Percentiles rank a stretch among this genome's conserved stretches.
These are phyloP conservation scores for Drosera spatulata DNA, from an alignment of 179 eudicot species.

Conservation along the genomic window DNA sequence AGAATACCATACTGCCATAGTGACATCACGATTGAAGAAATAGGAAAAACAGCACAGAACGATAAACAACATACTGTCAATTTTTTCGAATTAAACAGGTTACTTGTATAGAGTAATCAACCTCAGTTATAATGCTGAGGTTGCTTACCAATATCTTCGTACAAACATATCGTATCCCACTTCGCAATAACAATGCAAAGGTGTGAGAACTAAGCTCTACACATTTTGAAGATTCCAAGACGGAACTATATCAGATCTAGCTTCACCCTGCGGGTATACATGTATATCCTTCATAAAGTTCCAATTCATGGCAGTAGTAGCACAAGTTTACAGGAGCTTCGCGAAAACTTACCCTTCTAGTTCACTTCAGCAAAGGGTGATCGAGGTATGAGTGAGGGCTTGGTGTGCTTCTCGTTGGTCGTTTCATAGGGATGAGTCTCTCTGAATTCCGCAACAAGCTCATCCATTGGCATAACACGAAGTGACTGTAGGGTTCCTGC, in stretches of 20 bases:
- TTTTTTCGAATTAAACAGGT: too few species aligned
- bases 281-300: too few species aligned
- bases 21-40: too few species aligned
- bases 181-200: not conserved
- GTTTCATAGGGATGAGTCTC: constrained; percentile 75
- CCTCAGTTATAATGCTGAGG: too few species aligned
- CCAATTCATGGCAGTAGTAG: too few species aligned
- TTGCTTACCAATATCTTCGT: too few species aligned
- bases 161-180: too few species aligned
- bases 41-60: too few species aligned
- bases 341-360: constrained; percentile 7
- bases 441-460: constrained; percentile 69
- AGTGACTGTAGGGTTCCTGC: constrained; percentile 75
- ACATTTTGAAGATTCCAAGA: constrained; percentile 45
- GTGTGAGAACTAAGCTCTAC: not conserved
- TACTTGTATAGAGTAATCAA: too few species aligned
- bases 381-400: constrained; percentile 68
- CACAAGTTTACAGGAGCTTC: not conserved
- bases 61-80: too few species aligned
- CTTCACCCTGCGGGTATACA: not conserved
- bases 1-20: too few species aligned
- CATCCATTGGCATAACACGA: constrained; percentile 76
- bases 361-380: constrained; percentile 71
- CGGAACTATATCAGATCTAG: constrained; percentile 30
- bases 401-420: constrained; percentile 44